Percentiles rank a stretch among this genome's conserved stretches.
Conservation (phyloP, 768 basidiomycete species). For the Mycena polygramma region DNA sequence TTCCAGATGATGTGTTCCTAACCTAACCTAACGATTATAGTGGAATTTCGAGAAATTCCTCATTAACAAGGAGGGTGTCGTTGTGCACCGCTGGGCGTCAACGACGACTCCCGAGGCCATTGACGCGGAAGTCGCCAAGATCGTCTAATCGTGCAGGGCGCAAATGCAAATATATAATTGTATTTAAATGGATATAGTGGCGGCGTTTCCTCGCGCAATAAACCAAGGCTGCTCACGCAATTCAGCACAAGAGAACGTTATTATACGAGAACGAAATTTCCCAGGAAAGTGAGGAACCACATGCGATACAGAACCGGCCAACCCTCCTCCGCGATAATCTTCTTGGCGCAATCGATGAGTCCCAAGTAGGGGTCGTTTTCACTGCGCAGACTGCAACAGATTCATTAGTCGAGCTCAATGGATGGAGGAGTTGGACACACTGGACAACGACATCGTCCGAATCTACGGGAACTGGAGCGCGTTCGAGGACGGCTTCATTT, state of each 20-base stretch:
- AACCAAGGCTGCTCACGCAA: too few species aligned
- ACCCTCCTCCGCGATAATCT: constrained; percentile 53
- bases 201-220: too few species aligned
- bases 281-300: constrained; percentile 49
- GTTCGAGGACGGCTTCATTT: constrained; percentile 15
- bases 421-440: constrained; percentile 19
- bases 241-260: not conserved
- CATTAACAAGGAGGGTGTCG: constrained; percentile 81
- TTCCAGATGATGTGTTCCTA: not conserved
- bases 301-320: constrained; percentile 50
- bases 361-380: constrained; percentile 48
- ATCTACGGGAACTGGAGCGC: not conserved
- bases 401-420: not conserved
- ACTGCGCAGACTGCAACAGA: constrained; percentile 40
- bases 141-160: constrained; percentile 40
- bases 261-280: not conserved
- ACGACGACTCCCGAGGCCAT: constrained; percentile 79
- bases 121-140: constrained; percentile 72
- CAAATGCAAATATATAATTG: constrained; percentile 15
- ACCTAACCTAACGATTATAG: constrained; percentile 48
- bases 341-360: constrained; percentile 46
- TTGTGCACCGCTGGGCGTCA: constrained; percentile 82
- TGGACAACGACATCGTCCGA: constrained; percentile 25
- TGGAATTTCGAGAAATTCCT: constrained; percentile 97
- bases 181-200: not conserved